Base-by-base conservation (phyloP, 164 flowering plant species). In the Tetracentron sinense region DNA sequence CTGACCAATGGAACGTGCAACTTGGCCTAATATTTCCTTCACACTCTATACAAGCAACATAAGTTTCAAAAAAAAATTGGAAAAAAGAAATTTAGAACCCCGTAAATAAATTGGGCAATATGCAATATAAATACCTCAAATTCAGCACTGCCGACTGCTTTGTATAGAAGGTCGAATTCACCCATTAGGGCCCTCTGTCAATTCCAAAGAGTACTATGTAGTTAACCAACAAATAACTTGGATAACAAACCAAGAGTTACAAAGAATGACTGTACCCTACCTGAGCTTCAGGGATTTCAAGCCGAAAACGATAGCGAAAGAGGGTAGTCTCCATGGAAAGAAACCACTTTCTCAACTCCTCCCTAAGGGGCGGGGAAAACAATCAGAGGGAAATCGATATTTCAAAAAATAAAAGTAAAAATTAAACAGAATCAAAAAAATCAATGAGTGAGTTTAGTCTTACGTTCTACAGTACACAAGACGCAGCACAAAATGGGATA, bases 401-500 rank as follows among this genome's bases (percentile, higher is more conserved):
- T 38, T 31, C 22, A 0, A 2, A 27, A 8, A 20, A 17, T 35
- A 54, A 42, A 0, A 53, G 16, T 10, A 33, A 27, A 29, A 21
- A 20, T 4, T 7, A 30, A 31, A 5, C 2, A 27, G 14, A 7
- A 17, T 35, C 29, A 5, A n/a, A 42, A 59, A 20, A 16, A 14
- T 8, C 27, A 50, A 52, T 4, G 19, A 61, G 25, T 15, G 28
- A 10, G 19, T 27, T 31, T 47, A 57, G 22, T 51, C 86, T 85
- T 80, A 94, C 97, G 89, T 82, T 79, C 98, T 78, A 62, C 98
- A 90, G 58, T 94, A 87, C 7, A 90, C 98, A 27, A 94, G 95
- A 8, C 96, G 92, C 29, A 94, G 75, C 56, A 85, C 96, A 68
- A 89, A 89, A 57, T 94, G 97, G 15, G 97, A 94, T 28, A 89